These are phyloP conservation scores for Aspergillus hancockii DNA, from an alignment of 495 filamentous ascomycete genomes.

Conservation along the genomic window DNA sequence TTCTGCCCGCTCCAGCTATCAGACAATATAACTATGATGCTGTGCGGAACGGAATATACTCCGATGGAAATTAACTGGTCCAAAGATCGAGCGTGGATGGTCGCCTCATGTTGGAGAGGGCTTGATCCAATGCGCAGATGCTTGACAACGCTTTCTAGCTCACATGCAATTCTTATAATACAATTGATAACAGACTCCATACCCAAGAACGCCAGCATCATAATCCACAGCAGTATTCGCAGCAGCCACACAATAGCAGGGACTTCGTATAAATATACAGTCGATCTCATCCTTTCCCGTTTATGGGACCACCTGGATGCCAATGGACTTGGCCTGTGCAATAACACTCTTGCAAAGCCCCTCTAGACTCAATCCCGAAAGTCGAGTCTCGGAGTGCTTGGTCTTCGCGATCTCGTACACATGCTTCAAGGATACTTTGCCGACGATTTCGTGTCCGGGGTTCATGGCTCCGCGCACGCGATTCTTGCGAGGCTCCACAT, in stretches of 20 bases:
- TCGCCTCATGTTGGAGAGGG: neutral
- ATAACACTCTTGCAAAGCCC: conserved; percentile 85
- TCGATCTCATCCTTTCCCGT: conserved; percentile 11
- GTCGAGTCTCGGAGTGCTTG: conserved; percentile 80
- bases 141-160: conserved; percentile 24
- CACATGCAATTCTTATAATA: conserved; percentile 30
- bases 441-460: conserved; percentile 76
- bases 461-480: conserved; percentile 76
- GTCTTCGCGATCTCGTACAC: conserved; percentile 98
- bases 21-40: neutral
- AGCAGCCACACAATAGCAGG: conserved; percentile 12
- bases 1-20: neutral
- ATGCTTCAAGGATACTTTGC: conserved; percentile 89
- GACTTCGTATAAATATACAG: conserved; percentile 15
- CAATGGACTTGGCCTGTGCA: conserved; percentile 83
- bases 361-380: conserved; percentile 78
- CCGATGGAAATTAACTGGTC: neutral
- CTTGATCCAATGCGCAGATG: conserved; percentile 8
- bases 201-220: conserved; percentile 25
- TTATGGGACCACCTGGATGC: conserved; percentile 77
- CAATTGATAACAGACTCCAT: conserved; percentile 23
- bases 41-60: neutral
- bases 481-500: conserved; percentile 71
- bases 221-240: conserved; percentile 17
- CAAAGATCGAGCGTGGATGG: neutral